Base-by-base conservation (phyloP, 2,329 filamentous ascomycete species). In the Teratosphaeria gauchensis region DNA sequence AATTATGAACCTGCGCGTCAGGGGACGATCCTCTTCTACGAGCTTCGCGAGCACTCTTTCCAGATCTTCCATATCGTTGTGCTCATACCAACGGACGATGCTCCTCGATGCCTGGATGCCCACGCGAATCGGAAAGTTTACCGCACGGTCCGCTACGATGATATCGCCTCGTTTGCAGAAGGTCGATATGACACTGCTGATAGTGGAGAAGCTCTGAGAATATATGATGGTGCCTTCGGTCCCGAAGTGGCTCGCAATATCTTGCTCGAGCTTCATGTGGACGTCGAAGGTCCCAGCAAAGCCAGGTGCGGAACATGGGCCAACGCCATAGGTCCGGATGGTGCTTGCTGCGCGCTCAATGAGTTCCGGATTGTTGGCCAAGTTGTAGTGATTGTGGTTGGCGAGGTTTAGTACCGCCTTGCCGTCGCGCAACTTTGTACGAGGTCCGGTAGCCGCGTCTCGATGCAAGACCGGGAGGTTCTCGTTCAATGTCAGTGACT, bases 271-370 rank as follows among this genome's bases (percentile, higher is more conserved):
- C 78, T 95, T 92, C 84, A 96, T 92, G 75, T 99, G 94, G 52
- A 97, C 92, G 75, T 99, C 94, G 73, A 97, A 92, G 33, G 91
- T 99, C 64, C 92, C 94, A 77, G 99, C 99, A 78, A 99, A 99
- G 64, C 95, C 92, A 5, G 94, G 94, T 19, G 94, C 94, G 19
- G 92, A 92, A 72, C 94, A 99, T 59, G 94, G 92, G 9, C 94
- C 95, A 48, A 99, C 95, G 59, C 94, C 94, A 68, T 99, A 99
- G 21, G 89, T 95, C 61, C 92, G 89, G 46, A 99, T 82, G 0
- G 92, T 95, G 73, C 92, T 87, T 62, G 99, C 91, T 1, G 92
- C 94, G 74, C 96, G 95, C 67, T 96, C 91, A 71, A 95, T 96
- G 69, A 99, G 86, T 35, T 86, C 83, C 62, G 97, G 92, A 72